Evolutionary conservation across 1,284 basidiomycete species (phyloP), one percentile per base, ranked within the genome.

Genomic region (Fomitopsis betulina): DNA sequence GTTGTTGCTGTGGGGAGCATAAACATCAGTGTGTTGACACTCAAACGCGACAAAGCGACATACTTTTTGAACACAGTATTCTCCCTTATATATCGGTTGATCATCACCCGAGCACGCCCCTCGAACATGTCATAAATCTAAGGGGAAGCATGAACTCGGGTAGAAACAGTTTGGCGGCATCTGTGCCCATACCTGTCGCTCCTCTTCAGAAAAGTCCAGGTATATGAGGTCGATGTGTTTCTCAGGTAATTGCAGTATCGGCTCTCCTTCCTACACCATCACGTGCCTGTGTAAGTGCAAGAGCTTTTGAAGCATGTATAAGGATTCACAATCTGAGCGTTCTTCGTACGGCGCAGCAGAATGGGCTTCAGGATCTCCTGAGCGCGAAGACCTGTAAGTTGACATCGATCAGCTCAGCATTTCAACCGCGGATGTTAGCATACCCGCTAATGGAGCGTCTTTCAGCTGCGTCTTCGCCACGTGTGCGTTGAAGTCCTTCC

Each of bases 111-210:
- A 2, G 81, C 79, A 39, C 72, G 65, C 60, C 75, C 75, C 69
- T 88, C 86, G 52, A 87, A 81, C 10, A 74, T 74, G 59, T 83
- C 76, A 64, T 89, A 89, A 8, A 88, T 69, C 86, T 87, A n/a
- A 5, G 7, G 1, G 27, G 19, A 6, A 19, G 19, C 2, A 27
- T 38, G 8, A 43, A n/a, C 21, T 37, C 3, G 3, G 8, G 8
- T 37, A 10, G 35, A 9, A 6, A 19, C 25, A 5, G n/a, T 23
- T 1, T 4, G 13, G 12, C 25, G 23, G 9, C 13, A 52, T 13
- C 19, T 15, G 19, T 27, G 25, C 0, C 67, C 75, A 35, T 62
- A 85, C 86, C 66, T 85, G 74, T n/a, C 83, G 79, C 67, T 89
- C 86, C 17, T 87, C 85, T 2, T 71, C 62, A 0, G 82, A 80